Percentiles rank a stretch among this genome's conserved stretches.
Evolutionary conservation across 2,329 filamentous ascomycete species (phyloP).

Genomic region (Mycocentrospora acerina): DNA sequence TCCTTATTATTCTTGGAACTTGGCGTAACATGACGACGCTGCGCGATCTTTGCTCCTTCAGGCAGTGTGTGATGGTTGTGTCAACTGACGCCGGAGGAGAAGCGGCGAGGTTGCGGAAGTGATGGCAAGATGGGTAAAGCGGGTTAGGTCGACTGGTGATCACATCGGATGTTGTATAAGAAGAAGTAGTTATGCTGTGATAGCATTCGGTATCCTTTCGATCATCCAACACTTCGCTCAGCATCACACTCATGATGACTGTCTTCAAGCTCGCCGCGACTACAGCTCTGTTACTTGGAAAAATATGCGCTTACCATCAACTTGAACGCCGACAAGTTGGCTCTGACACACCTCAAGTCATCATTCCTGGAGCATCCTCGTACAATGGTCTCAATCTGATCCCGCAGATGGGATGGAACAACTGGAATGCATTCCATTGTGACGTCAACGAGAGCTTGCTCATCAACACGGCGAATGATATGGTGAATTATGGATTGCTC

Average conservation of each 20-base stretch:
- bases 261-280: conserved; percentile 7
- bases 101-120: not conserved
- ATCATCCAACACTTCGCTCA: not conserved
- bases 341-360: conserved; percentile 4
- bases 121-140: not conserved
- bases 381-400: conserved; percentile 42
- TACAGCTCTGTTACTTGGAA: conserved; percentile 7
- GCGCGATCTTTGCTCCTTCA: not conserved
- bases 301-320: conserved; percentile 5
- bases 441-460: conserved; percentile 50
- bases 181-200: not conserved
- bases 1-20: no score
- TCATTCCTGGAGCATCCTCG: conserved; percentile 9
- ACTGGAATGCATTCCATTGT: conserved; percentile 45
- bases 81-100: not conserved
- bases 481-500: conserved; percentile 50
- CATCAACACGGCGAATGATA: conserved; percentile 48
- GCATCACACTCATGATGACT: conserved; percentile 2
- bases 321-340: conserved; percentile 7
- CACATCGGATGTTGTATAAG: no score
- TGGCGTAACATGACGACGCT: not conserved
- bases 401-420: conserved; percentile 44
- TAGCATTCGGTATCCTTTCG: not conserved
- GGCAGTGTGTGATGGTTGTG: not conserved
- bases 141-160: no score